Conservation (phyloP, 1,284 basidiomycete species). For the Naganishia cerealis region DNA sequence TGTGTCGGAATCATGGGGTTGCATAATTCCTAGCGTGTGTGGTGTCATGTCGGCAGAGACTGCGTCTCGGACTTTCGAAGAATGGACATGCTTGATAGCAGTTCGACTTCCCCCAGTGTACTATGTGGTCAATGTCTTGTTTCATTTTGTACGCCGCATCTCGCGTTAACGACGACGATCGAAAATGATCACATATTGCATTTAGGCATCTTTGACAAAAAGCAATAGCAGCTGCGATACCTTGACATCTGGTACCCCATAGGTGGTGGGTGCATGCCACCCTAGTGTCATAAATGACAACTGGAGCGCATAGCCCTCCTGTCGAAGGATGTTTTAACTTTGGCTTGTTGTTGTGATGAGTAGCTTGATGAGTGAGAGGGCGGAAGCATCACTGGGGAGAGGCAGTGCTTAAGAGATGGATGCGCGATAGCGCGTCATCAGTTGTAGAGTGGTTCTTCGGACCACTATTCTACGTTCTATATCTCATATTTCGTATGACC, state of each 20-base stretch:
- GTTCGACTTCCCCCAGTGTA: not conserved
- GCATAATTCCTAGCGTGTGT: conserved; percentile 2
- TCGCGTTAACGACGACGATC: not conserved
- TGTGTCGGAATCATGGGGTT: conserved; percentile 52
- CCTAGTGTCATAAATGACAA: too few species aligned
- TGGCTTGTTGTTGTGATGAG: too few species aligned
- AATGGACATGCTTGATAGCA: not conserved
- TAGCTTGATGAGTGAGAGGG: too few species aligned
- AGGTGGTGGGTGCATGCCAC: too few species aligned
- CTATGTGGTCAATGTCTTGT: not conserved
- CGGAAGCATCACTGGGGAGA: too few species aligned
- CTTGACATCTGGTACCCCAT: not conserved
- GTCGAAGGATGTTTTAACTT: too few species aligned
- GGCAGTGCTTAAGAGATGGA: too few species aligned
- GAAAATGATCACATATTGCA: not conserved
- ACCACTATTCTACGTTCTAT: too few species aligned
- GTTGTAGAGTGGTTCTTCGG: too few species aligned
- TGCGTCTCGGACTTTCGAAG: conserved; percentile 14
- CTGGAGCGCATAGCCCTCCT: too few species aligned
- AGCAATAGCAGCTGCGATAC: not conserved
- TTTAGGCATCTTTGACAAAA: not conserved
- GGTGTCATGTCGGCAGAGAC: not conserved
- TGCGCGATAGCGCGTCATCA: too few species aligned
- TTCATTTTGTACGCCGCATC: not conserved
- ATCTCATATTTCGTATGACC: too few species aligned